A percentile compares a stretch with the other conserved stretches of the same genome.
These are phyloP conservation scores for Xylaria acuta DNA, from an alignment of 495 filamentous ascomycete species.

Conservation along the genomic window DNA sequence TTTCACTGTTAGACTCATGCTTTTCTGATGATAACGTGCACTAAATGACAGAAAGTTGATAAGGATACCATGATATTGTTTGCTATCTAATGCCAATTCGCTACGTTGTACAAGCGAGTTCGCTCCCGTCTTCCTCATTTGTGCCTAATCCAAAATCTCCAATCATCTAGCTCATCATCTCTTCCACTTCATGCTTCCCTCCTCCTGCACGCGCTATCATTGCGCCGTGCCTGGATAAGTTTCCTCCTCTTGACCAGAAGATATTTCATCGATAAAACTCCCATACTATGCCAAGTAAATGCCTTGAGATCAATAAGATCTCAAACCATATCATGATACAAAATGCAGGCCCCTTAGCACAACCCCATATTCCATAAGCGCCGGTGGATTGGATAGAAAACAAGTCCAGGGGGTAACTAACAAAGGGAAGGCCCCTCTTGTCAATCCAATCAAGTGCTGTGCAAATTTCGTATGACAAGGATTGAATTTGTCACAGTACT, in stretches of 20 bases:
- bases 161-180: not conserved
- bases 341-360: slow-evolving; percentile 6
- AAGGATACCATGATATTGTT: slow-evolving; percentile 5
- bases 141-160: not conserved
- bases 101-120: slow-evolving; percentile 6
- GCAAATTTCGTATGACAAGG: not conserved
- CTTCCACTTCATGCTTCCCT: not conserved
- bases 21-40: not conserved
- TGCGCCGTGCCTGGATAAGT: not conserved
- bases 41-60: not conserved
- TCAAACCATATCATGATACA: slow-evolving; percentile 19
- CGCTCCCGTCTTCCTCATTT: not conserved
- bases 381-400: not conserved
- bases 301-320: not conserved
- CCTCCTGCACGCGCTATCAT: not conserved
- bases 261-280: not conserved
- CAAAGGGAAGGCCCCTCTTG: not conserved
- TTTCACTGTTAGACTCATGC: not conserved
- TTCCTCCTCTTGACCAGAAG: not conserved
- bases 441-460: not conserved
- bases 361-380: slow-evolving; percentile 17
- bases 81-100: slow-evolving; percentile 7
- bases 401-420: not conserved
- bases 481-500: not conserved
- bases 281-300: slow-evolving; percentile 20